A percentile compares a stretch with the other conserved stretches of the same genome.
These are phyloP conservation scores for Cryphonectria nitschkei DNA, from an alignment of 2,329 filamentous ascomycete genomes.

Conservation along the genomic window DNA sequence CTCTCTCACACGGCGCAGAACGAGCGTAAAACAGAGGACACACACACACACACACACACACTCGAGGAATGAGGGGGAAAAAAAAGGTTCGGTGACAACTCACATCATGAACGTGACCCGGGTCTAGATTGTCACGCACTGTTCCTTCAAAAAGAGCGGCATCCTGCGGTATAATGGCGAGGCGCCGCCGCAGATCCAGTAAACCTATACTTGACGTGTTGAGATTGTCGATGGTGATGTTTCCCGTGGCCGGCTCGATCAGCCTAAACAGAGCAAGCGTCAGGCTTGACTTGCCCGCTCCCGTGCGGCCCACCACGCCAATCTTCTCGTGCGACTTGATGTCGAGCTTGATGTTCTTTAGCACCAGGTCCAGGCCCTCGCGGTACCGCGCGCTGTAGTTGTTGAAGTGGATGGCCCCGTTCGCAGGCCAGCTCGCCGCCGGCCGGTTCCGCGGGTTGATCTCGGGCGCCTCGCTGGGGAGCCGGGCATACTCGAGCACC, in stretches of 20 bases:
- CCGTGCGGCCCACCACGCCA: slow-evolving; percentile 93
- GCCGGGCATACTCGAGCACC: slow-evolving; percentile 89
- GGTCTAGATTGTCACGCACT: slow-evolving; percentile 93
- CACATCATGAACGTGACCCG: slow-evolving; percentile 83
- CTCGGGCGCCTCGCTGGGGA: slow-evolving; percentile 93
- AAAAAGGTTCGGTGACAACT: slow-evolving; percentile 9
- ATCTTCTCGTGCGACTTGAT: slow-evolving; percentile 98
- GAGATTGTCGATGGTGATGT: slow-evolving; percentile 86
- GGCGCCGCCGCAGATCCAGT: slow-evolving; percentile 81
- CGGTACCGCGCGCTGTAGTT: slow-evolving; percentile 95
- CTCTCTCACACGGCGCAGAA: not conserved
- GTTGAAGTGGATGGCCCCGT: slow-evolving; percentile 86
- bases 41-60: not conserved
- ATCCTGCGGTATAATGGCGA: slow-evolving; percentile 98
- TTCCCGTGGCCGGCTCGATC: slow-evolving; percentile 82
- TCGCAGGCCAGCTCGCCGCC: slow-evolving; percentile 86
- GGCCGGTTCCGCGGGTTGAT: slow-evolving; percentile 87
- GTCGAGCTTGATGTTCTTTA: slow-evolving; percentile 89
- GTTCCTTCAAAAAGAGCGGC: slow-evolving; percentile 78
- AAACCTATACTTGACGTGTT: slow-evolving; percentile 91
- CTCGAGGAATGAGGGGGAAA: not conserved
- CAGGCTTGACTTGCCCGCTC: slow-evolving; percentile 85
- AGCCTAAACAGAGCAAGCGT: slow-evolving; percentile 94
- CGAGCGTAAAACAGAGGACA: not conserved
- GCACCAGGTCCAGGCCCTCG: slow-evolving; percentile 83